Conservation (phyloP, 2,329 filamentous ascomycete species). For the Clonostachys solani region DNA sequence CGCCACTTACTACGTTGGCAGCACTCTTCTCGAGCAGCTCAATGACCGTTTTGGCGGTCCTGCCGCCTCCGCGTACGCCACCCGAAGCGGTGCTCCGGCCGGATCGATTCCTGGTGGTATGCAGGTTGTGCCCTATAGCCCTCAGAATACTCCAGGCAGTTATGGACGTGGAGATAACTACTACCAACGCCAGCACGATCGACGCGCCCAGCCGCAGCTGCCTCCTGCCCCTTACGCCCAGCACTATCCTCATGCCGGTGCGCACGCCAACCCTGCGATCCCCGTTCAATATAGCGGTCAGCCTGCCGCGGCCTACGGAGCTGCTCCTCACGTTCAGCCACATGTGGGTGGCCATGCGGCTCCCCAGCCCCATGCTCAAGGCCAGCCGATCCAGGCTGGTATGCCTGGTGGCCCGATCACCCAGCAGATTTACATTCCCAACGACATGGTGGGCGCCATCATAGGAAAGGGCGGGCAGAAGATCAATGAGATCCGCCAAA, state of each 20-base stretch:
- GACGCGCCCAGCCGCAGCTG: conserved; percentile 23
- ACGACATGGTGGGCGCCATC: conserved; percentile 99
- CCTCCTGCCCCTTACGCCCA: conserved; percentile 71
- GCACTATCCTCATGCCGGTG: conserved; percentile 55
- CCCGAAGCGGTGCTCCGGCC: conserved; percentile 86
- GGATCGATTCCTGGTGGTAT: conserved; percentile 94
- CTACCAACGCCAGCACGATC: conserved; percentile 66
- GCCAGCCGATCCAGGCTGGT: conserved; percentile 68
- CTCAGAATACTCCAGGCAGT: conserved; percentile 87
- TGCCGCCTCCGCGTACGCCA: conserved; percentile 95
- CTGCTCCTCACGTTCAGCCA: conserved; percentile 71
- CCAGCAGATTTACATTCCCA: conserved; percentile 98
- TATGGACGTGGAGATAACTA: conserved; percentile 90
- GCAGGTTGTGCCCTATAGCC: conserved; percentile 98
- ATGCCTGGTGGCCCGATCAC: conserved; percentile 67
- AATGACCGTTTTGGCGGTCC: conserved; percentile 96
- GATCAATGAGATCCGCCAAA: conserved; percentile 98
- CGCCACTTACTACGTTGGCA: conserved; percentile 96
- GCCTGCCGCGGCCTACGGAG: conserved; percentile 66
- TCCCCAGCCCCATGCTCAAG: conserved; percentile 55
- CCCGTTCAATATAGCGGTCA: conserved; percentile 79
- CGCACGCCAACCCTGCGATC: conserved; percentile 58
- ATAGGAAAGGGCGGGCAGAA: conserved; percentile 98
- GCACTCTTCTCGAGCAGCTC: conserved; percentile 95
- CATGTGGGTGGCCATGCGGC: conserved; percentile 59